Base-by-base conservation (phyloP, 2,329 filamentous ascomycete genomes). In the Coleophoma crateriformis region DNA sequence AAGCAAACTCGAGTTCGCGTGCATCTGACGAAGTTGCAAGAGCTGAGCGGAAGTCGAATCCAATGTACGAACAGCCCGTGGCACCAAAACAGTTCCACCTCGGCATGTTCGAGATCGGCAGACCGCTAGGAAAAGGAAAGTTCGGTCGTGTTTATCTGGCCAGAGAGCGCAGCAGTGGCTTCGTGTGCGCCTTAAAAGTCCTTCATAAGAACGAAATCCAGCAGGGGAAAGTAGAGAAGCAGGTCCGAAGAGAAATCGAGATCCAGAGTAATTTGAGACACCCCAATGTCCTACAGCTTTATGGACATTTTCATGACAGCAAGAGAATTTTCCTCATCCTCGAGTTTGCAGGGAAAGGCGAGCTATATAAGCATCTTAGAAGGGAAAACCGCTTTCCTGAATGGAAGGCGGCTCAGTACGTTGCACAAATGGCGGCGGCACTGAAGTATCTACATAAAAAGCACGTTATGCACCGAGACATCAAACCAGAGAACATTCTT, bases 401-500 rank as follows among this genome's bases (percentile, higher is more conserved):
- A 64, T 83, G 79, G 75, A 85, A 85, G 59, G 84, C 85, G 17
- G 84, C 84, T 22, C 80, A 85, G 63, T 88, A 88, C 63, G 80
- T 88, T 56, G 85, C 84, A 2, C 85, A 88, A 61, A 88, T 88
- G 85, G 83, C 84, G n/a, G 86, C 86, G 41, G 90, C 90, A 0
- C 73, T 96, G 60, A 85, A 85, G 59, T 97, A 96, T 65, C 79
- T 96, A 42, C 91, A 96, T 74, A 90, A 90, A 67, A 97, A 97
- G 74, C 90, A 96, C 68, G 88, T 97, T 59, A 97, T 97, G 73
- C 92, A 97, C 70, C 81, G 91, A 51, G 91, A 97, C 62, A 97
- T 97, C 73, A 97, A 97, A 75, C 91, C 91, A 2, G 91, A 97
- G 71, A 97, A 97, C 64, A 97, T 97, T 56, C 79, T 97, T 19